A percentile compares a stretch with the other conserved stretches of the same genome.
phyloP scores from a whole-genome alignment of 2,329 filamentous ascomycete species.

The Sporothrix pallida region DNA sequence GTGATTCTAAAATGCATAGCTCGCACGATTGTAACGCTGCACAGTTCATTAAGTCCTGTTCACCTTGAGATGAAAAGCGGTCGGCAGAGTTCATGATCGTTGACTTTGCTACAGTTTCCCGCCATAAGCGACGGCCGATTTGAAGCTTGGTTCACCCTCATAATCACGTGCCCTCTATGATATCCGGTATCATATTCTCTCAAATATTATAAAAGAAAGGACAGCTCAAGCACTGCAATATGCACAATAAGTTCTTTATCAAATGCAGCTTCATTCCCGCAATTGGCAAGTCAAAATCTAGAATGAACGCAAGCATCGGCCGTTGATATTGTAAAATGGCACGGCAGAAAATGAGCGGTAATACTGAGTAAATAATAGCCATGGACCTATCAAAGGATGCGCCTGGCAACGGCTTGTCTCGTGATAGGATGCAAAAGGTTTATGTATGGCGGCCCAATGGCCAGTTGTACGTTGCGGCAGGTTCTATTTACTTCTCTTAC shows the following conservation, averaged over 20 bases:
- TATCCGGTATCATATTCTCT: too few relatives aligned
- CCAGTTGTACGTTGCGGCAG: not conserved
- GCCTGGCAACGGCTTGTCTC: not conserved
- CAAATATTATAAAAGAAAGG: too few relatives aligned
- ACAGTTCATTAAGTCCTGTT: too few relatives aligned
- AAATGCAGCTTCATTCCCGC: not conserved
- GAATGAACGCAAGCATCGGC: not conserved
- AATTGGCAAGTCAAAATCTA: not conserved
- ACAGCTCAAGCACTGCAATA: not conserved
- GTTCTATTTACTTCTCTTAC: not conserved
- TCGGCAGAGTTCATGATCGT: too few relatives aligned
- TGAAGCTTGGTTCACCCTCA: too few relatives aligned
- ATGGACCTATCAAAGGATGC: not conserved
- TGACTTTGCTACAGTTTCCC: not conserved
- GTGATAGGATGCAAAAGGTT: not conserved
- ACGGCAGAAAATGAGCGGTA: not conserved
- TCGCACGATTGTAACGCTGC: too few relatives aligned
- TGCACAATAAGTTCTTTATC: not conserved
- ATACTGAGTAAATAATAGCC: not conserved
- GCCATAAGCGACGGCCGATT: not conserved
- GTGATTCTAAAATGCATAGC: not conserved
- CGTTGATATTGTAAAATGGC: not conserved
- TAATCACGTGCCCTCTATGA: too few relatives aligned
- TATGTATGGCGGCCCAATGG: slow-evolving; percentile 20
- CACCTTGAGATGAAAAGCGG: too few relatives aligned